phyloP scores from a whole-genome alignment of 2,329 filamentous ascomycete species.

The Rutstroemia sydowiana region DNA sequence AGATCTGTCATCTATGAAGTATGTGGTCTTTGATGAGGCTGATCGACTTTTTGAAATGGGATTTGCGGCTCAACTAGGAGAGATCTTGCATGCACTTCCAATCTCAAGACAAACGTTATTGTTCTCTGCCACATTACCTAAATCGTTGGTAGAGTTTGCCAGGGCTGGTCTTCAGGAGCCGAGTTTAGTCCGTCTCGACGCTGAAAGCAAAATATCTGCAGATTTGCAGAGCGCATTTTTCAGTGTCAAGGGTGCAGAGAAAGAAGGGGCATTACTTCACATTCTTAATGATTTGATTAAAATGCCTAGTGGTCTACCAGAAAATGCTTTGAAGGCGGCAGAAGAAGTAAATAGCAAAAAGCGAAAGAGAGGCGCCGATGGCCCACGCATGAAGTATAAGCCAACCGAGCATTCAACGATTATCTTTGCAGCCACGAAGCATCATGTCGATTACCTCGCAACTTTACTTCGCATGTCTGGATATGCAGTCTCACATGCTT shows the following conservation, averaged over 20 bases:
- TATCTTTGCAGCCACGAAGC: slow-evolving; percentile 89
- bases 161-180: slow-evolving; percentile 89
- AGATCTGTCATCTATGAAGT: slow-evolving; percentile 82
- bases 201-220: slow-evolving; percentile 91
- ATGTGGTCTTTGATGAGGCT: slow-evolving; percentile 96
- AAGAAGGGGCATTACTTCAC: slow-evolving; percentile 85
- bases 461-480: slow-evolving; percentile 72
- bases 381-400: slow-evolving; percentile 52
- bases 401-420: slow-evolving; percentile 91
- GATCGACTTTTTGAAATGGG: slow-evolving; percentile 98
- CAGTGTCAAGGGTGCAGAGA: slow-evolving; percentile 83
- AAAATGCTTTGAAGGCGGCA: slow-evolving; percentile 35
- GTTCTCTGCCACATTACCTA: slow-evolving; percentile 91
- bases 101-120: slow-evolving; percentile 79
- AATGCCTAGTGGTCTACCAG: slow-evolving; percentile 64
- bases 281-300: slow-evolving; percentile 88
- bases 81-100: slow-evolving; percentile 86
- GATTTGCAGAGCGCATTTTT: slow-evolving; percentile 96
- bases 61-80: slow-evolving; percentile 84
- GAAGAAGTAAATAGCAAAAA: slow-evolving; percentile 50
- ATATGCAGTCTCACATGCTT: slow-evolving; percentile 88
- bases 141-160: slow-evolving; percentile 92
- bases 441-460: slow-evolving; percentile 91
- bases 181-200: slow-evolving; percentile 80
- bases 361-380: slow-evolving; percentile 56